A percentile compares a stretch with the other conserved stretches of the same genome.
Evolutionary conservation across 2,329 filamentous ascomycete genomes (phyloP).

Genomic region (Aspergillus sp.): DNA sequence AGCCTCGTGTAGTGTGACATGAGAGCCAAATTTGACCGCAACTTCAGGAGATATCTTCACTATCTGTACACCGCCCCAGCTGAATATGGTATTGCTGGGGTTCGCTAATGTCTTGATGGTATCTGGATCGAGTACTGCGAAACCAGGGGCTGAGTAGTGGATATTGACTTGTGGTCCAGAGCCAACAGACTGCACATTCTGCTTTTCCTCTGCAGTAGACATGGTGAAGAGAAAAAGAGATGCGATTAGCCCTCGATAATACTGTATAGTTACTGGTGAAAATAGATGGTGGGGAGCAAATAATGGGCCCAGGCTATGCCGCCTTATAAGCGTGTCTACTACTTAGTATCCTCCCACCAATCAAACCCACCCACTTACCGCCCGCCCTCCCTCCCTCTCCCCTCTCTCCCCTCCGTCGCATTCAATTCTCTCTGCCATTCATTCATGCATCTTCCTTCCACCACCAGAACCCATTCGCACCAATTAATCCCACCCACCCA

Average conservation of each 20-base stretch:
- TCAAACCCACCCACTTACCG: neutral
- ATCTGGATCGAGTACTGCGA: neutral
- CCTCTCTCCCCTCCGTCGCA: neutral
- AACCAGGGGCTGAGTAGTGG: neutral
- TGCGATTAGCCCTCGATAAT: no score
- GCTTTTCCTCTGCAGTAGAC: neutral
- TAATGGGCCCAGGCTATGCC: neutral
- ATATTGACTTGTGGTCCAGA: neutral
- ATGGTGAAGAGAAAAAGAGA: no score
- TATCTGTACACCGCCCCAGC: conserved; percentile 18
- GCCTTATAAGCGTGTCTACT: neutral
- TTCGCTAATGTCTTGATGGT: neutral
- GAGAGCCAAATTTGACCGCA: conserved; percentile 22
- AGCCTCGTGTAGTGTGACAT: conserved; percentile 19
- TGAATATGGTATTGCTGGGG: conserved; percentile 11
- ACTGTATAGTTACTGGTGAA: no score
- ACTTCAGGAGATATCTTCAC: conserved; percentile 21
- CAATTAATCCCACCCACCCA: neutral
- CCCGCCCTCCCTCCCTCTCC: neutral
- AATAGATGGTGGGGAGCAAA: no score
- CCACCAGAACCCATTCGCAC: neutral
- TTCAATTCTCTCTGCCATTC: neutral
- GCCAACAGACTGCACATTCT: neutral
- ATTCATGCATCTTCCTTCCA: neutral
- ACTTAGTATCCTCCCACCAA: neutral